Evolutionary conservation across 768 basidiomycete genomes (phyloP).

Genomic region (Rhodotorula taiwanensis): DNA sequence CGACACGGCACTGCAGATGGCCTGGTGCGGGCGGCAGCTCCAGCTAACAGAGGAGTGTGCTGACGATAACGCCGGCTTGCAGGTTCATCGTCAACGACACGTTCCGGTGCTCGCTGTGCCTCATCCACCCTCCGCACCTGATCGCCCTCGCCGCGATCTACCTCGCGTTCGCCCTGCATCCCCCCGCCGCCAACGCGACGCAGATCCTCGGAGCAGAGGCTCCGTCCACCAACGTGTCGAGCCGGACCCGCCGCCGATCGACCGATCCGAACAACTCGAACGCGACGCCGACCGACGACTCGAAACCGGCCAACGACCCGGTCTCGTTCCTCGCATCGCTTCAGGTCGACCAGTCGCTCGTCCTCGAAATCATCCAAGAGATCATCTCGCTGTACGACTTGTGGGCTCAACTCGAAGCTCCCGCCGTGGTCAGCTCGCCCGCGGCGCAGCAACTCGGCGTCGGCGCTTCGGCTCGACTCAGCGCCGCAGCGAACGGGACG

Average conservation of each 20-base stretch:
- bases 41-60: too few species aligned
- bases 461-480: background rate
- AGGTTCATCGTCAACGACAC: conserved; percentile 98
- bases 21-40: too few species aligned
- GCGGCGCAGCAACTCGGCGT: background rate
- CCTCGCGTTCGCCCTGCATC: conserved; percentile 71
- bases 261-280: background rate
- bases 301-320: conserved; percentile 55
- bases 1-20: conserved; percentile 73
- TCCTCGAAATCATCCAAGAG: conserved; percentile 82
- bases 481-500: background rate
- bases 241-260: background rate
- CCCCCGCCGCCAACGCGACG: conserved; percentile 40
- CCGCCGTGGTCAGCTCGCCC: conserved; percentile 36
- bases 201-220: conserved; percentile 15
- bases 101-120: conserved; percentile 82
- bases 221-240: background rate
- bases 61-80: conserved; percentile 3
- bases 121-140: conserved; percentile 90
- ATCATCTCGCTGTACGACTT: conserved; percentile 81
- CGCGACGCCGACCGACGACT: conserved; percentile 13
- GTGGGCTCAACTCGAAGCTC: conserved; percentile 60
- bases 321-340: conserved; percentile 76
- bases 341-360: conserved; percentile 67
- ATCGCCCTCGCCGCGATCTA: conserved; percentile 89